Percentiles rank a stretch among this genome's conserved stretches.
Evolutionary conservation across 208 protist species (phyloP).

Genomic region (Spongospora subterranea): DNA sequence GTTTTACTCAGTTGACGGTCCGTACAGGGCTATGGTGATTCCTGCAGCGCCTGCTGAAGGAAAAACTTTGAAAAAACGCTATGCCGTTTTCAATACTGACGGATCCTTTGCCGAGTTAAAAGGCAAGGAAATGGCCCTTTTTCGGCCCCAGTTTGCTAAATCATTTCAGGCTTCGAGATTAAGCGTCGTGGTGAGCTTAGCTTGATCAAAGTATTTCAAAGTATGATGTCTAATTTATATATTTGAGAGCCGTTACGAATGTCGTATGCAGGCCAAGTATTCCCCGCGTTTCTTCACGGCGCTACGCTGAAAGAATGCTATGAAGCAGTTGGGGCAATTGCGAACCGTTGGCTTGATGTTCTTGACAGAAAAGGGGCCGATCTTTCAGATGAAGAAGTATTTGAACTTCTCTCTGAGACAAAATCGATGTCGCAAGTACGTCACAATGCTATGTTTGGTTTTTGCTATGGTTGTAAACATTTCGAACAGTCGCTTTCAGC

Average conservation of each 20-base stretch:
- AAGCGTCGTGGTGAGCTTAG: slow-evolving; percentile 99
- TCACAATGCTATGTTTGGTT: background rate
- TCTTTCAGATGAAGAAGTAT: slow-evolving; percentile 90
- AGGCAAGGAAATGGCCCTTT: slow-evolving; percentile 66
- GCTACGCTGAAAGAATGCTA: slow-evolving; percentile 92
- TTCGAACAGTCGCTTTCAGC: slow-evolving; percentile 74
- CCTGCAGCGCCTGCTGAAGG: slow-evolving; percentile 98
- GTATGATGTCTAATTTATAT: slow-evolving; percentile 40
- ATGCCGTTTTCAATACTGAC: slow-evolving; percentile 98
- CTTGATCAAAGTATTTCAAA: slow-evolving; percentile 99
- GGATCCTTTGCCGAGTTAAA: slow-evolving; percentile 98
- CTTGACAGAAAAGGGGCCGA: slow-evolving; percentile 78
- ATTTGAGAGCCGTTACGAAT: slow-evolving; percentile 66
- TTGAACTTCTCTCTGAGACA: slow-evolving; percentile 96
- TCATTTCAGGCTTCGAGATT: slow-evolving; percentile 93
- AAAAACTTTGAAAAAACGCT: slow-evolving; percentile 86
- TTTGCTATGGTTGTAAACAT: background rate
- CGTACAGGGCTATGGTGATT: slow-evolving; percentile 99
- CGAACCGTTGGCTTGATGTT: slow-evolving; percentile 95
- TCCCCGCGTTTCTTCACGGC: slow-evolving; percentile 94
- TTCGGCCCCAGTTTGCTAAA: background rate
- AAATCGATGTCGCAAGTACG: slow-evolving; percentile 68
- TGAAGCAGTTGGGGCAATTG: slow-evolving; percentile 88
- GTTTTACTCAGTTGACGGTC: slow-evolving; percentile 94
- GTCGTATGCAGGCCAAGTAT: slow-evolving; percentile 75